Evolutionary conservation across 2,329 filamentous ascomycete species (phyloP).

Genomic region (Colletotrichum spaethianum): DNA sequence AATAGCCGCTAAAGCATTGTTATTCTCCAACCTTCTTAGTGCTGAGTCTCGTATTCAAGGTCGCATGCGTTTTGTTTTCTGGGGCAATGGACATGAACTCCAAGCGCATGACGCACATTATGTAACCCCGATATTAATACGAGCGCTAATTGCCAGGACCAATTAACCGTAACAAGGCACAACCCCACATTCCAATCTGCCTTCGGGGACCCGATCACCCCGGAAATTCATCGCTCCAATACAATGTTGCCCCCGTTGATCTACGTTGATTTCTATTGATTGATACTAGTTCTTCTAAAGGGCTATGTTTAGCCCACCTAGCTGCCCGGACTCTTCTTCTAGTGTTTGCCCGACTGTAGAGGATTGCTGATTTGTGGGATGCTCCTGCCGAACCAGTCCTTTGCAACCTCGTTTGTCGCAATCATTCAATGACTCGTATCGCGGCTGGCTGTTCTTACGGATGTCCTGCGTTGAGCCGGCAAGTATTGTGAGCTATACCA

Average conservation of each 20-base stretch:
- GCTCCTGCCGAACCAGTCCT: background rate
- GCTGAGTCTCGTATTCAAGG: constrained; percentile 35
- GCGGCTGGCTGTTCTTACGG: background rate
- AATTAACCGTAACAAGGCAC: constrained; percentile 29
- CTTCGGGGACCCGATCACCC: constrained; percentile 17
- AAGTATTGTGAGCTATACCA: background rate
- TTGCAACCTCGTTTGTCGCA: constrained; percentile 42
- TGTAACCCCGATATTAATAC: constrained; percentile 30
- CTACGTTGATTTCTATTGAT: constrained; percentile 12
- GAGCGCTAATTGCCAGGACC: constrained; percentile 13
- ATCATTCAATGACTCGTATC: background rate
- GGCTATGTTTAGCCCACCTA: constrained; percentile 15
- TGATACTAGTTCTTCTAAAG: constrained; percentile 14
- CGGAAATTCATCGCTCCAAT: constrained; percentile 8
- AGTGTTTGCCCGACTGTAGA: background rate
- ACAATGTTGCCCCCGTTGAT: constrained; percentile 19
- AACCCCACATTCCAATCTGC: constrained; percentile 21
- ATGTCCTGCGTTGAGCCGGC: background rate
- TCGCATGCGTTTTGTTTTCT: constrained; percentile 32
- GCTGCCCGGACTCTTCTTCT: constrained; percentile 10
- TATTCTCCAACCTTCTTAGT: background rate
- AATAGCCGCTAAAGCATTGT: too few species aligned
- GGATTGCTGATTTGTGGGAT: background rate
- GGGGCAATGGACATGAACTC: constrained; percentile 25
- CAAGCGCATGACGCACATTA: constrained; percentile 34